phyloP scores from a whole-genome alignment of 148 eudicot species.

The Camellia granthamiana region DNA sequence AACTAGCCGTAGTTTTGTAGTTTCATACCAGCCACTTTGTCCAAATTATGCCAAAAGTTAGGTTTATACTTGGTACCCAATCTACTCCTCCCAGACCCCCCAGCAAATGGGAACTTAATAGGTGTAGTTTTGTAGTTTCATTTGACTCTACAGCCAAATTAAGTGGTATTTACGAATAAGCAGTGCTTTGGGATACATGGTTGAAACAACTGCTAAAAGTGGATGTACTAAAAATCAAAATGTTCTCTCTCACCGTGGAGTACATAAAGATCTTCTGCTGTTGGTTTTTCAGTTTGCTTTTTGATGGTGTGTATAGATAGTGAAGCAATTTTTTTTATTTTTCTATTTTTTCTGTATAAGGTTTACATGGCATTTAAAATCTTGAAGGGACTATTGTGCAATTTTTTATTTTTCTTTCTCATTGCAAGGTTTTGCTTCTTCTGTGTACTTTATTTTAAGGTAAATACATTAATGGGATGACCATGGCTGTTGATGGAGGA shows the following conservation, averaged over 20 bases:
- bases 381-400: background rate
- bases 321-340: no score
- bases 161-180: background rate
- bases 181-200: background rate
- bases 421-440: background rate
- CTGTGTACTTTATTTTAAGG: conserved; percentile 30
- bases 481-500: conserved; percentile 81
- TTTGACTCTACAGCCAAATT: background rate
- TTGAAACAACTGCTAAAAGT: background rate
- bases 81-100: no score
- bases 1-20: no score
- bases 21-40: no score
- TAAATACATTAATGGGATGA: conserved; percentile 75
- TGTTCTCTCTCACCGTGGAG: background rate
- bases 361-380: background rate
- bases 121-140: background rate
- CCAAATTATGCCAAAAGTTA: no score
- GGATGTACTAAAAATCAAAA: background rate
- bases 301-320: background rate
- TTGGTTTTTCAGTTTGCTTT: background rate
- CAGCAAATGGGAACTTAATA: no score
- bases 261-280: background rate
- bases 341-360: background rate
- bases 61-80: no score
- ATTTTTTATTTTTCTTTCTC: background rate